Conservation (phyloP, 208 protist genomes). For the Herpetomonas samuelpessoai region DNA sequence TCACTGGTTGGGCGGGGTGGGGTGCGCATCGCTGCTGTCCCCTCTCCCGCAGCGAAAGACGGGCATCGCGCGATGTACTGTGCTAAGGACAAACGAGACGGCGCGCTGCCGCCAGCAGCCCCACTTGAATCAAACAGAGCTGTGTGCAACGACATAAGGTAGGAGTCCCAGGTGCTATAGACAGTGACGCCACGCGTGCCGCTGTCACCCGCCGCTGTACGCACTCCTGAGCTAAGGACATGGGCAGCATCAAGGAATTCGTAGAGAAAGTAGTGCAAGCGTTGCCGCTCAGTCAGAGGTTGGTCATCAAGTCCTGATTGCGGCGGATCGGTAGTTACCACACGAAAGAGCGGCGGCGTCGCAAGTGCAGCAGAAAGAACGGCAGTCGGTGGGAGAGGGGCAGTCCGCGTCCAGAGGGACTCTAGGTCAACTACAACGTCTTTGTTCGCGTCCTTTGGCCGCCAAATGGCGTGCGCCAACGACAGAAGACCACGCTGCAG, state of each 20-base stretch:
- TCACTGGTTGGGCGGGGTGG: too few species aligned
- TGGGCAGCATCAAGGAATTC: neutral
- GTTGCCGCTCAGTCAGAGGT: too few species aligned
- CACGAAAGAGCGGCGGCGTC: slow-evolving; percentile 23
- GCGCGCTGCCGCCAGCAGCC: too few species aligned
- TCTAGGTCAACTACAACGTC: slow-evolving; percentile 18
- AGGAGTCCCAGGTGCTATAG: slow-evolving; percentile 7
- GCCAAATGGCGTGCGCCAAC: neutral
- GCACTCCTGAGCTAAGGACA: too few species aligned
- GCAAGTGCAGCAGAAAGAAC: slow-evolving; percentile 52
- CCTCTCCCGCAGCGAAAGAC: too few species aligned
- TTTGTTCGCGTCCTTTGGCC: too few species aligned
- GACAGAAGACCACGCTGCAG: neutral
- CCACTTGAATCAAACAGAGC: slow-evolving; percentile 3
- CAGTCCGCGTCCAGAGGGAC: slow-evolving; percentile 23
- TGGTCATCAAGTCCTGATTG: too few species aligned
- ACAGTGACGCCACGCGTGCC: too few species aligned
- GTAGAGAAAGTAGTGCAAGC: neutral
- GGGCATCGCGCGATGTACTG: slow-evolving; percentile 11
- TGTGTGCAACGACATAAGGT: slow-evolving; percentile 3
- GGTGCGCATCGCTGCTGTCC: neutral
- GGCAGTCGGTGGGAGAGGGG: slow-evolving; percentile 52
- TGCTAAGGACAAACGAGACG: slow-evolving; percentile 5
- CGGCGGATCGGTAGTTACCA: too few species aligned
- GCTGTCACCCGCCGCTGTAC: too few species aligned